These are phyloP conservation scores for Arabidopsis lyrata DNA, from an alignment of 441 rosid species.

Conservation along the genomic window DNA sequence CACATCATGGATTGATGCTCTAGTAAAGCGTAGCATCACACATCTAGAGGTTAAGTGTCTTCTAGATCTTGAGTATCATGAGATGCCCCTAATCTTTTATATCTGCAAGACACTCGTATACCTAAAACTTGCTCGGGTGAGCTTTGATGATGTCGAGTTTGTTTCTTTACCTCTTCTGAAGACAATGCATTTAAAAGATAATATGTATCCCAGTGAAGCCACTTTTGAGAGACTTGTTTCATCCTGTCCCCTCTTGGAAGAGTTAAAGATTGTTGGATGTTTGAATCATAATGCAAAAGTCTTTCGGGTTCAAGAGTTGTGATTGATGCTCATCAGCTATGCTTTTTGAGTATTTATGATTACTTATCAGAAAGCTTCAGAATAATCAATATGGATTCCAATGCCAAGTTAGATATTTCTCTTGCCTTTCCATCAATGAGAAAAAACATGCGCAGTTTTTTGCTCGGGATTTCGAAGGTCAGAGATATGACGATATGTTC, in stretches of 20 bases:
- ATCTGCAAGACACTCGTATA: not conserved
- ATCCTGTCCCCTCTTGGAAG: conserved; percentile 6
- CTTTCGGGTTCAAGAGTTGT: not conserved
- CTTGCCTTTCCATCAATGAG: not conserved
- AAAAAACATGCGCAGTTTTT: not conserved
- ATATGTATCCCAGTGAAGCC: not conserved
- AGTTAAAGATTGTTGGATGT: not conserved
- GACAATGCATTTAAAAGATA: not conserved
- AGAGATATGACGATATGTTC: not conserved
- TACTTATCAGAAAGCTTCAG: not conserved
- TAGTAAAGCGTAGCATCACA: not conserved
- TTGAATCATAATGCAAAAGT: no score
- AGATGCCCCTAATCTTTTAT: not conserved
- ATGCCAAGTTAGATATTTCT: not conserved
- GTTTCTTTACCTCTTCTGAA: conserved; percentile 16
- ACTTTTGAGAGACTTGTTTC: conserved; percentile 24
- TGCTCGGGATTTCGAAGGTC: not conserved
- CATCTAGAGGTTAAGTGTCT: not conserved
- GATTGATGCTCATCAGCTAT: conserved; percentile 30
- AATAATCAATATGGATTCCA: not conserved
- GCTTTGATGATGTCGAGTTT: conserved; percentile 4
- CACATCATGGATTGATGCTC: not conserved
- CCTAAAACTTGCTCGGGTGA: not conserved
- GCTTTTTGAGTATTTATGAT: not conserved
- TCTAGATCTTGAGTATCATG: not conserved